phyloP scores from a whole-genome alignment of 2,329 filamentous ascomycete species.

The Herpotrichia juniperi region DNA sequence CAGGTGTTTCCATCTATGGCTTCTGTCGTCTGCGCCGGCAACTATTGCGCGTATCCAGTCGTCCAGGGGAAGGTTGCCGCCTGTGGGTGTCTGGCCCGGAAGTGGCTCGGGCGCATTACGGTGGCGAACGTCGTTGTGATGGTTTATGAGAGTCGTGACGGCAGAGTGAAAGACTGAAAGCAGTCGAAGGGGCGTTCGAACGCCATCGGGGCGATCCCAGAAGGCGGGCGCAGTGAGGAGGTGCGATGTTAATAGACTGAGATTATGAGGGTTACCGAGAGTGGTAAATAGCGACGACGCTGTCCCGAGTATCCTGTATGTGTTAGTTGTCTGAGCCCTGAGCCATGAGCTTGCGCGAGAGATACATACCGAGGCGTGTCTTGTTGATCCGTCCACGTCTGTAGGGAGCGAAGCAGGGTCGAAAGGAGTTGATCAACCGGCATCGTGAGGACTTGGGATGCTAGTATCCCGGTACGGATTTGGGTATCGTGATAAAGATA shows the following conservation, averaged over 20 bases:
- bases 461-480: slow-evolving; percentile 2
- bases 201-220: slow-evolving; percentile 67
- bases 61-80: slow-evolving; percentile 58
- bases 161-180: slow-evolving; percentile 76
- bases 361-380: slow-evolving; percentile 62
- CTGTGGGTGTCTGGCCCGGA: slow-evolving; percentile 37
- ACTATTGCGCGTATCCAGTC: slow-evolving; percentile 66
- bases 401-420: slow-evolving; percentile 68
- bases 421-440: slow-evolving; percentile 70
- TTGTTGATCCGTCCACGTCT: slow-evolving; percentile 62
- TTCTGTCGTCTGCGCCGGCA: slow-evolving; percentile 65
- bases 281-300: slow-evolving; percentile 71
- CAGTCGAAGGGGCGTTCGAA: slow-evolving; percentile 68
- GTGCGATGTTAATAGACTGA: slow-evolving; percentile 74
- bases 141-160: slow-evolving; percentile 60
- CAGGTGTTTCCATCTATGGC: slow-evolving; percentile 79
- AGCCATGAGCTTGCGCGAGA: slow-evolving; percentile 17
- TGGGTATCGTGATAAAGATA: neutral
- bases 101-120: slow-evolving; percentile 31
- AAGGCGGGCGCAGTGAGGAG: slow-evolving; percentile 73
- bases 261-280: slow-evolving; percentile 76
- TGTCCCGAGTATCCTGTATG: slow-evolving; percentile 61
- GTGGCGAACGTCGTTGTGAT: slow-evolving; percentile 47
- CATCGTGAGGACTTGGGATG: slow-evolving; percentile 53
- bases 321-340: slow-evolving; percentile 28